Evolutionary conservation across 1,284 basidiomycete genomes (phyloP).

Genomic region (Moesziomyces globuligerus): DNA sequence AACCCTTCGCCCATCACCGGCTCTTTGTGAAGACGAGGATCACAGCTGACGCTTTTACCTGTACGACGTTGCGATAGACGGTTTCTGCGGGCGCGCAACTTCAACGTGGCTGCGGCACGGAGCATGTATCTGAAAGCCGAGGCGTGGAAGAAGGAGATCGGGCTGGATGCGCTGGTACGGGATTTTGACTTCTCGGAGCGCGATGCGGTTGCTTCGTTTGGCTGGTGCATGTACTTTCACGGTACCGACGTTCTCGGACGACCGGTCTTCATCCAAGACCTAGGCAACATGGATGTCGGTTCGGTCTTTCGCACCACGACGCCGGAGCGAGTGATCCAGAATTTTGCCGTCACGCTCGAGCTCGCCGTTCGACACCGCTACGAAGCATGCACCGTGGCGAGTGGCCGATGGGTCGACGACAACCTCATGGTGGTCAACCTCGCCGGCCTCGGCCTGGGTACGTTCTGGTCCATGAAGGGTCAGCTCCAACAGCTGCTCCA

Average conservation of each 20-base stretch:
- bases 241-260: constrained; percentile 58
- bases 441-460: constrained; percentile 55
- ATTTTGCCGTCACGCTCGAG: constrained; percentile 65
- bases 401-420: constrained; percentile 58
- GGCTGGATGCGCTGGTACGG: constrained; percentile 44
- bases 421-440: constrained; percentile 66
- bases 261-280: constrained; percentile 65
- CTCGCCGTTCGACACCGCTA: constrained; percentile 59
- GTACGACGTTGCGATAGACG: constrained; percentile 20
- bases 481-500: constrained; percentile 60
- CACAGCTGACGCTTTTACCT: too few species aligned
- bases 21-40: too few species aligned
- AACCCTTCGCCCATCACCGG: too few species aligned
- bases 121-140: constrained; percentile 60
- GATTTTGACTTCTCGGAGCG: constrained; percentile 57
- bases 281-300: constrained; percentile 55
- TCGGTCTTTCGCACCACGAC: constrained; percentile 54
- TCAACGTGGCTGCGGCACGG: constrained; percentile 50
- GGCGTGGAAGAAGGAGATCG: constrained; percentile 58
- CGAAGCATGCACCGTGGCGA: constrained; percentile 43
- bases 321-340: constrained; percentile 58
- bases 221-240: constrained; percentile 67
- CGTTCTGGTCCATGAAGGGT: constrained; percentile 63
- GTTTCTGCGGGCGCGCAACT: constrained; percentile 61
- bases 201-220: constrained; percentile 52